These are phyloP conservation scores for Neonectria hederae DNA, from an alignment of 2,329 filamentous ascomycete genomes.

Conservation along the genomic window DNA sequence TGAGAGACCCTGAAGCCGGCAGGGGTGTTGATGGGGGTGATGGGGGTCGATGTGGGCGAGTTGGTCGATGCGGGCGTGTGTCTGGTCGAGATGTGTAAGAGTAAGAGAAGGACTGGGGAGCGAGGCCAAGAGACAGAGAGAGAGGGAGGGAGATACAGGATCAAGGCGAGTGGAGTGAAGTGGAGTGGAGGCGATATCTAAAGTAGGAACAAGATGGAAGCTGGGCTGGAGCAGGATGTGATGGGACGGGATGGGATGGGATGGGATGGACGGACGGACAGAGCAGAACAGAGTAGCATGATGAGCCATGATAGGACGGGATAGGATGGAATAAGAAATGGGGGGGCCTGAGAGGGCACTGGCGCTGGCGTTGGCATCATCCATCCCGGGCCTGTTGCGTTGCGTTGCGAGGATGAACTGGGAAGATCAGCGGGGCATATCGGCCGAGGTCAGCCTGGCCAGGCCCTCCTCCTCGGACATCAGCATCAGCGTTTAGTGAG, in stretches of 20 bases:
- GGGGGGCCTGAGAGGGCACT: background rate
- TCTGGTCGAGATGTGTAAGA: slow-evolving; percentile 1
- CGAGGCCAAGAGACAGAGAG: background rate
- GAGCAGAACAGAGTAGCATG: background rate
- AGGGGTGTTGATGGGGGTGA: slow-evolving; percentile 35
- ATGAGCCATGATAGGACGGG: slow-evolving; percentile 17
- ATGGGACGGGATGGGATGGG: slow-evolving; percentile 8
- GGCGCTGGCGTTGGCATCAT: slow-evolving; percentile 39
- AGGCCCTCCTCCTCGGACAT: background rate
- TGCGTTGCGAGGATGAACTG: slow-evolving; percentile 29
- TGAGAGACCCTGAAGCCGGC: slow-evolving; percentile 39
- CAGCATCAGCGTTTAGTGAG: background rate
- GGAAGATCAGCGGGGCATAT: slow-evolving; percentile 43
- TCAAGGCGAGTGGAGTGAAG: slow-evolving; percentile 6
- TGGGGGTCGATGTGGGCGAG: slow-evolving; percentile 13
- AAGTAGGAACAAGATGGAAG: slow-evolving; percentile 16
- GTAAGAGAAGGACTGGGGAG: slow-evolving; percentile 16
- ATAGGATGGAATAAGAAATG: slow-evolving; percentile 16
- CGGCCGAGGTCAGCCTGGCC: slow-evolving; percentile 36
- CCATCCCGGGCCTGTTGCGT: slow-evolving; percentile 30
- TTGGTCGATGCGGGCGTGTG: slow-evolving; percentile 23
- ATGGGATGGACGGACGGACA: slow-evolving; percentile 12
- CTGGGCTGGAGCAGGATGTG: slow-evolving; percentile 19
- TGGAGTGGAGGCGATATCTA: slow-evolving; percentile 24
- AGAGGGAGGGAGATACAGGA: slow-evolving; percentile 1